Evolutionary conservation across 768 basidiomycete species (phyloP), one percentile per base, ranked within the genome.

Genomic region (Podaxis carcinomalis): DNA sequence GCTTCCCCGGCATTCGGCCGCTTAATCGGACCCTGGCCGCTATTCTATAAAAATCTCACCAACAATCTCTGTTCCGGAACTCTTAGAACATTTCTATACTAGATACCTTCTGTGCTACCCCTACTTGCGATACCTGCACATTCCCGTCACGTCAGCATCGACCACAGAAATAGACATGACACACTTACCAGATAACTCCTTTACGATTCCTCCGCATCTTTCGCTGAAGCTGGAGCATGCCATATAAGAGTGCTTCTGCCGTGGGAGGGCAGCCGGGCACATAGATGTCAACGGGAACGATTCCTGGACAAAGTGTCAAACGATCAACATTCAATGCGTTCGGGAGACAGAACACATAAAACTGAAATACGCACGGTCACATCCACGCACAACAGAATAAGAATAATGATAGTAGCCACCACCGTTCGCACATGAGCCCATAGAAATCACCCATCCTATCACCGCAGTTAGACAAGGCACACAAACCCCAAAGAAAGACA

Each of bases 401-500:
- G 96, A 97, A 74, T 98, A 97, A 77, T 96, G 95, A 74, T 95
- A 95, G 78, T 95, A 95, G 14, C 94, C 95, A 59, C 95, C 94
- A 32, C 97, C 97, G 73, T 98, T 98, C 16, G 97, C 97, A 74
- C 97, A 99, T 4, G 96, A 98, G 50, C 97, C 97, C 97, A 99
- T 98, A 25, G 96, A 98, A 70, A 99, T 91, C 61, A 99, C 97
- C 97, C 97, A 99, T 70, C 96, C 91, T 86, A 40, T 52, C 44
- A 36, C 23, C n/a, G 14, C 36, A 28, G 56, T 61, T 14, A 61
- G 40, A 35, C 23, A 37, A 25, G 40, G 10, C 35, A 2, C n/a
- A 14, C 9, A 7, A 40, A 7, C 6, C 5, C 25, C 7, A 28
- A 56, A 47, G 35, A 52, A 46, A 21, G 14, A 81, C 87, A 52